Evolutionary conservation across 1,284 basidiomycete genomes (phyloP).

Genomic region (Tilletia walkeri): DNA sequence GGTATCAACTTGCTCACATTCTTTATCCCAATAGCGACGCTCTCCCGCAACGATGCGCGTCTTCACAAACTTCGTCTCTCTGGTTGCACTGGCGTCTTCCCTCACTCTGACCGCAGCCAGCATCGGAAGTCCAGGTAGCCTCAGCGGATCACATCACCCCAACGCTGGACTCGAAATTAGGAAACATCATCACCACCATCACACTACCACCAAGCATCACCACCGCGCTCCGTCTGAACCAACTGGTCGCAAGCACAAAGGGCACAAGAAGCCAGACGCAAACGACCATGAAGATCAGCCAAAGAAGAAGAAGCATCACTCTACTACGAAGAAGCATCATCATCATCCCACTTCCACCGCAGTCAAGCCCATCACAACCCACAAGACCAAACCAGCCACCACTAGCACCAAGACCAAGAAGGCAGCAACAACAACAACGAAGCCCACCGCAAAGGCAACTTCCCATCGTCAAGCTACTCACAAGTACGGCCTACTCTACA

Average conservation of each 20-base stretch:
- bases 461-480: background rate
- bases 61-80: background rate
- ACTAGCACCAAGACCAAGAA: background rate
- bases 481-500: conserved; percentile 12
- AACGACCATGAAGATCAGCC: background rate
- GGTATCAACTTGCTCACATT: background rate
- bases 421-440: background rate
- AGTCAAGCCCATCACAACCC: background rate
- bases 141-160: background rate
- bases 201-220: background rate
- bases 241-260: background rate
- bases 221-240: background rate
- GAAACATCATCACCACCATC: conserved; percentile 11
- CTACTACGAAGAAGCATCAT: conserved; percentile 21
- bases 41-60: background rate
- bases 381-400: background rate
- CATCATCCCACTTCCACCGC: conserved; percentile 26
- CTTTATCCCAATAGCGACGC: background rate
- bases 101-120: background rate
- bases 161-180: background rate
- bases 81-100: background rate
- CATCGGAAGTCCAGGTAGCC: background rate
- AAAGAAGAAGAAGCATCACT: conserved; percentile 15
- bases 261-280: background rate
- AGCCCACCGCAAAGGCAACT: background rate